These are phyloP conservation scores for Mallotus japonicus DNA, from an alignment of 441 rosid species.

Conservation along the genomic window DNA sequence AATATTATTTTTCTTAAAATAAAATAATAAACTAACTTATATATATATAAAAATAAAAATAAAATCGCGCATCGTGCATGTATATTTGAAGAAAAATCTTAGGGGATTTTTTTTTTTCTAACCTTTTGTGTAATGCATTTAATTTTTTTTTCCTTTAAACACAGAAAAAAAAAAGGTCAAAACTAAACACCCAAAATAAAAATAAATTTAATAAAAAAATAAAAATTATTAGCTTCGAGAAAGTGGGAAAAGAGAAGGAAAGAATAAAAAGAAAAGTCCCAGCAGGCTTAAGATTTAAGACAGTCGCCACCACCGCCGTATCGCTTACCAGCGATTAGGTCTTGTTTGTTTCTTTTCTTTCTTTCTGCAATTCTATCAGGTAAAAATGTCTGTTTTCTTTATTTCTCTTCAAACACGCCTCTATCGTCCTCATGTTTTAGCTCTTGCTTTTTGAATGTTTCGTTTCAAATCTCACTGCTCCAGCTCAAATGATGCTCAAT, in stretches of 20 bases:
- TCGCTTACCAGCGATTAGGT: constrained; percentile 17
- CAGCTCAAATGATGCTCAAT: neutral
- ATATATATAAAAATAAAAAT: too few relatives aligned
- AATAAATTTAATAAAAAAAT: neutral
- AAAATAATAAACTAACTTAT: too few relatives aligned
- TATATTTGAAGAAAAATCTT: too few relatives aligned
- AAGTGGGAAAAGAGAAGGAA: neutral
- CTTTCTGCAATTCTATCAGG: neutral
- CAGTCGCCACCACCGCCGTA: constrained; percentile 8
- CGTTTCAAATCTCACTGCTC: neutral
- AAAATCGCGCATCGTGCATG: too few relatives aligned
- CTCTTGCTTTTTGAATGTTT: neutral
- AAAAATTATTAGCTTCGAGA: constrained; percentile 12
- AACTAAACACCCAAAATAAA: neutral
- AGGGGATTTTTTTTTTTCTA: too few relatives aligned
- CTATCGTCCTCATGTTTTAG: neutral
- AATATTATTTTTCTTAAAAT: too few relatives aligned
- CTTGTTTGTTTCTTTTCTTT: neutral
- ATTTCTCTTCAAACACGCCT: constrained; percentile 10
- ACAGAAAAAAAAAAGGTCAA: neutral
- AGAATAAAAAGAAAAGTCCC: neutral
- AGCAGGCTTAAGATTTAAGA: neutral
- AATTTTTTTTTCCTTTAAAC: neutral
- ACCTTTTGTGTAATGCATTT: neutral
- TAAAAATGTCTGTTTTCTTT: neutral